Conservation (phyloP, 2,329 filamentous ascomycete genomes). For the Aspergillus chevalieri region DNA sequence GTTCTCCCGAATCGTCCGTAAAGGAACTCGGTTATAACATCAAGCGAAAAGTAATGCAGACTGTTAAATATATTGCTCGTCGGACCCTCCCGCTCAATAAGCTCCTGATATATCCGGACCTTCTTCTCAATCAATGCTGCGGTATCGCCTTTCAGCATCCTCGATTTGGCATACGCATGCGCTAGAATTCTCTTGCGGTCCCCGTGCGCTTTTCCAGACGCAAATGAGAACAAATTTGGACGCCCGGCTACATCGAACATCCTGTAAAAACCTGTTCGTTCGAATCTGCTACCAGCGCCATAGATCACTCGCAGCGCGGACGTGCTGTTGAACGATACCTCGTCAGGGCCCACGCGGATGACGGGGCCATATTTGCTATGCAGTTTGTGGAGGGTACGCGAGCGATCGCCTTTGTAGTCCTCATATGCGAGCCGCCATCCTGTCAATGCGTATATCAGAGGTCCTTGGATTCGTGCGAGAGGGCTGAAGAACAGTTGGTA, state of each 20-base stretch:
- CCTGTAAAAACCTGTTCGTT: constrained; percentile 47
- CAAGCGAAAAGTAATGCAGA: constrained; percentile 50
- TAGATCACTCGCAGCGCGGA: constrained; percentile 50
- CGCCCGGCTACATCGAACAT: constrained; percentile 52
- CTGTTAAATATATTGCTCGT: constrained; percentile 43
- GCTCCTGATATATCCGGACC: constrained; percentile 33
- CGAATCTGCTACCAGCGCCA: constrained; percentile 48
- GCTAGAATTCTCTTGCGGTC: constrained; percentile 49
- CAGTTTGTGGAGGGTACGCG: constrained; percentile 36
- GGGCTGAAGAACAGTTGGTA: not conserved
- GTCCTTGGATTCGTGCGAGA: constrained; percentile 24
- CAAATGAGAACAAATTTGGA: constrained; percentile 50
- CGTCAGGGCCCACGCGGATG: constrained; percentile 45
- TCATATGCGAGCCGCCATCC: constrained; percentile 44
- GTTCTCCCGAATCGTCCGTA: constrained; percentile 46
- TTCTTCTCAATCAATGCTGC: constrained; percentile 36
- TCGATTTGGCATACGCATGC: constrained; percentile 49
- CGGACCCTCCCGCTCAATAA: constrained; percentile 34
- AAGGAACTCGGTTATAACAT: constrained; percentile 49
- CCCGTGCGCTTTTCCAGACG: constrained; percentile 37
- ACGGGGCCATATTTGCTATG: constrained; percentile 43
- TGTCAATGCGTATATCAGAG: constrained; percentile 36
- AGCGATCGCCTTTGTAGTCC: constrained; percentile 41
- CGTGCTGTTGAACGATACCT: constrained; percentile 41
- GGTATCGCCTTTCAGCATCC: constrained; percentile 32